Evolutionary conservation across 495 filamentous ascomycete species (phyloP).

Genomic region (Penicillium crystallinum): DNA sequence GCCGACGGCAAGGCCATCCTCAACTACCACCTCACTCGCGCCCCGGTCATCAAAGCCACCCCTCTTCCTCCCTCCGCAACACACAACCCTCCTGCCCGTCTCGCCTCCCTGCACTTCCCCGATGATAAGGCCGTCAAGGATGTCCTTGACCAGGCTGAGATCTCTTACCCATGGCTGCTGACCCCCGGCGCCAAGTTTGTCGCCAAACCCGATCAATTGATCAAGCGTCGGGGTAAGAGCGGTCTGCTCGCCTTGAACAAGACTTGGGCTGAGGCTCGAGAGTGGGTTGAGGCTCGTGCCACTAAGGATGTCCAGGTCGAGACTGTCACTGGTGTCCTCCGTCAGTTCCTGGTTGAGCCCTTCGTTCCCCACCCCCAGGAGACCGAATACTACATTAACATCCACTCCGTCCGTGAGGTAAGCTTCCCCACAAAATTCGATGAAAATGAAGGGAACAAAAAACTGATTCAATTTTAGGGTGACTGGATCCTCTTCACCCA

Average conservation of each 20-base stretch:
- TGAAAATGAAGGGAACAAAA: not conserved
- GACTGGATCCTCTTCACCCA: conserved; percentile 99
- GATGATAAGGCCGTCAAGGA: conserved; percentile 75
- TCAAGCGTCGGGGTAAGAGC: conserved; percentile 98
- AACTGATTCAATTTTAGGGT: conserved; percentile 53
- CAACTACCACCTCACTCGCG: conserved; percentile 99
- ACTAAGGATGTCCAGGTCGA: conserved; percentile 91
- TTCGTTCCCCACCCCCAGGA: conserved; percentile 90
- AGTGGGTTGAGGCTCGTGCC: conserved; percentile 88
- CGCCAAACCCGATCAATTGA: conserved; percentile 98
- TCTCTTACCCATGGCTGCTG: conserved; percentile 92
- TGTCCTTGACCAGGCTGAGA: conserved; percentile 92
- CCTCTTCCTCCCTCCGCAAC: conserved; percentile 78
- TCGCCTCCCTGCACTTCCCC: conserved; percentile 90
- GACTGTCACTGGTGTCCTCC: conserved; percentile 79
- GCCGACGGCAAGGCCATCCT: conserved; percentile 99
- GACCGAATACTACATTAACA: conserved; percentile 99
- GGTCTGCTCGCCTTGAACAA: conserved; percentile 96
- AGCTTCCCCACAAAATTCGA: conserved; percentile 28
- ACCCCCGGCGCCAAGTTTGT: conserved; percentile 81
- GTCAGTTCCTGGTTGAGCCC: conserved; percentile 96
- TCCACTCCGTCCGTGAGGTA: conserved; percentile 86
- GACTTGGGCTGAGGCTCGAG: conserved; percentile 86
- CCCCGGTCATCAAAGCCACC: conserved; percentile 94
- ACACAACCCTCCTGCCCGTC: conserved; percentile 88